Percentiles rank a stretch among this genome's conserved stretches.
Evolutionary conservation across 73 alveolate genomes (phyloP).

Genomic region (Tetrahymena thermophila): DNA sequence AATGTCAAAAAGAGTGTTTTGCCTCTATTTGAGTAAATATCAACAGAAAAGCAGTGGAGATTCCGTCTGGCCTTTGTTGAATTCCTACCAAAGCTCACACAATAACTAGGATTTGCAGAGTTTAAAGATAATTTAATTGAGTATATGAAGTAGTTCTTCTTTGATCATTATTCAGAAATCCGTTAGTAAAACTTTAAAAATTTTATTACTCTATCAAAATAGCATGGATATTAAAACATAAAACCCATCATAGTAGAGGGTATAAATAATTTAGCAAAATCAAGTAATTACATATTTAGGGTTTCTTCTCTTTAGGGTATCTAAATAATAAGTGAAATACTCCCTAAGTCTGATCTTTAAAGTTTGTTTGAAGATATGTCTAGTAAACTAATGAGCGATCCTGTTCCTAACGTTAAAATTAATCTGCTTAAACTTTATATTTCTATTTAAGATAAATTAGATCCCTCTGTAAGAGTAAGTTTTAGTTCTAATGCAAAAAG

Average conservation of each 20-base stretch:
- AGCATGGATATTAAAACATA: slow-evolving; percentile 20
- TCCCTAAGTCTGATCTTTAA: slow-evolving; percentile 20
- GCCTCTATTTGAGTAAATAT: slow-evolving; percentile 11
- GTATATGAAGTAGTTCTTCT: slow-evolving; percentile 18
- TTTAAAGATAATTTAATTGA: slow-evolving; percentile 8
- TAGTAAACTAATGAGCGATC: slow-evolving; percentile 8
- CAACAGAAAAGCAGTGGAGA: slow-evolving; percentile 39
- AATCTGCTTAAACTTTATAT: slow-evolving; percentile 11
- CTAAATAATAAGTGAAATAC: not conserved
- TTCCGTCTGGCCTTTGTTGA: slow-evolving; percentile 33
- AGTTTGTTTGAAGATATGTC: slow-evolving; percentile 8
- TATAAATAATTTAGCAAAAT: not conserved
- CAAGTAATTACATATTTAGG: slow-evolving; percentile 23
- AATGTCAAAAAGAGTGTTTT: slow-evolving; percentile 22
- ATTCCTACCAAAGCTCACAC: slow-evolving; percentile 25
- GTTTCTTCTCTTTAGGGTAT: slow-evolving; percentile 31
- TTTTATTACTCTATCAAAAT: not conserved
- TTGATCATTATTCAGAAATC: slow-evolving; percentile 26
- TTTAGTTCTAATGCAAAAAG: not conserved
- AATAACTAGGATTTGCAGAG: slow-evolving; percentile 15
- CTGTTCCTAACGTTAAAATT: slow-evolving; percentile 43
- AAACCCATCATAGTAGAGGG: slow-evolving; percentile 2
- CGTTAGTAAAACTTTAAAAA: slow-evolving; percentile 26
- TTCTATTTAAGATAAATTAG: slow-evolving; percentile 10
- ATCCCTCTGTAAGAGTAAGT: not conserved